These are phyloP conservation scores for Penicillium digitatum DNA, from an alignment of 2,329 filamentous ascomycete species.

Conservation along the genomic window DNA sequence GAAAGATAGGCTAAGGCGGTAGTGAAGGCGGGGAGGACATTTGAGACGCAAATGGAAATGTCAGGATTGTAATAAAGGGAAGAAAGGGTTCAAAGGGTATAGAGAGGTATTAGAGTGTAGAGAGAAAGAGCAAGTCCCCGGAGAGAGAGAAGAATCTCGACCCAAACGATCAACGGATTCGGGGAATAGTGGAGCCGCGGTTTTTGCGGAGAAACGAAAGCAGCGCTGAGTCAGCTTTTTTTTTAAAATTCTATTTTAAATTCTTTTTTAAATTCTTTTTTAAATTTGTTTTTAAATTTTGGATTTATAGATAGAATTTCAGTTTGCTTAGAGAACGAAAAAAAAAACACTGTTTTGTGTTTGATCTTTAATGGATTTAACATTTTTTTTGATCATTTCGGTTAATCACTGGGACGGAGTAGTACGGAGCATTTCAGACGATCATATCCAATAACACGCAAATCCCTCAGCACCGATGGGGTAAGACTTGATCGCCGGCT, in stretches of 20 bases:
- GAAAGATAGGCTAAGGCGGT: constrained; percentile 9
- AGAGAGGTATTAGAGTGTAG: too few species aligned
- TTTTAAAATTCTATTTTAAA: background rate
- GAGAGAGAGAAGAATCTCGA: constrained; percentile 25
- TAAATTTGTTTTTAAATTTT: background rate
- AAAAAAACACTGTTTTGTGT: background rate
- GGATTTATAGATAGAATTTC: too few species aligned
- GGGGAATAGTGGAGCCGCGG: constrained; percentile 29
- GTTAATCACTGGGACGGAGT: too few species aligned
- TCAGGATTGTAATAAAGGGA: background rate
- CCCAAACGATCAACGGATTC: constrained; percentile 24
- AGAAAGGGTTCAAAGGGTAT: background rate
- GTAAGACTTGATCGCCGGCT: constrained; percentile 9
- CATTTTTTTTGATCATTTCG: background rate
- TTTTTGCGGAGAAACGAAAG: constrained; percentile 28
- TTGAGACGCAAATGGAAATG: constrained; percentile 7
- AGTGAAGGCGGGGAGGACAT: constrained; percentile 9
- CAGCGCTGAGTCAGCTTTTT: constrained; percentile 9
- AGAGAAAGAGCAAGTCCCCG: constrained; percentile 9
- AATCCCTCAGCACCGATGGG: constrained; percentile 3
- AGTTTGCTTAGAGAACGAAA: too few species aligned
- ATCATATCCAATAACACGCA: background rate
- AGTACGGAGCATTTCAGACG: background rate
- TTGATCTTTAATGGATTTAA: too few species aligned
- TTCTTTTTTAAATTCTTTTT: background rate